Base-by-base conservation (phyloP, 805 yeast genomes). In the Saturnispora dispora region DNA sequence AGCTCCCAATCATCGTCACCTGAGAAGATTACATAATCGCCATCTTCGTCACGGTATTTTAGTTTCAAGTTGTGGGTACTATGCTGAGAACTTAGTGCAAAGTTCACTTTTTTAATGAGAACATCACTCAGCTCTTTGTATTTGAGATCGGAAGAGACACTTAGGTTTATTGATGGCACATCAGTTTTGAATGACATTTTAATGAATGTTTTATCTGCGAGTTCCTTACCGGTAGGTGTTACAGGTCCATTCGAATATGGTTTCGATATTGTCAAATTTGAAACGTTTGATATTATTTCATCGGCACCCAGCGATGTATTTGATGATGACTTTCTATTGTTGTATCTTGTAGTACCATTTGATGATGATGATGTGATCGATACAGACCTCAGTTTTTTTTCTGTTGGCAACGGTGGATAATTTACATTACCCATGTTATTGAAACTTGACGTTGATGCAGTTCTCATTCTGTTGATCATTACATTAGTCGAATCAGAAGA, bases 1-100 rank as follows among this genome's bases (percentile, higher is more conserved):
- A 90, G 80, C 28, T 66, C 69, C 87, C 96, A 85, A 64, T 91
- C 98, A 48, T 91, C 97, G 55, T 84, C 85, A 32, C 88, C 79
- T 57, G 82, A 85, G 67, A 91, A 79, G 46, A 85, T 81, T 42
- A 93, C 95, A 63, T 79, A 84, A 64, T 93, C 99, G 17, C 95
- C 96, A 64, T 93, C 99, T 67, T 93, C 99, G 66, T 93, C 99
- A 63, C 81, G 81, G 64, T 88, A 91, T 65, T 82, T 83, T 54
- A 93, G 74, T 60, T 84, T 77, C 39, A 77, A 68, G 18, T 36
- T 53, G 1, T 52, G 53, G 15, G 22, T 37, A 15, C 23, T 9
- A 11, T 37, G 22, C 22, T 41, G 37, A 13, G 51, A 25, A 4
- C 77, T 79, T 36, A 88, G 78, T 53, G 80, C 79, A 43, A 71